Evolutionary conservation across 2,329 filamentous ascomycete species (phyloP).

Genomic region (Botrytis pseudocinerea): DNA sequence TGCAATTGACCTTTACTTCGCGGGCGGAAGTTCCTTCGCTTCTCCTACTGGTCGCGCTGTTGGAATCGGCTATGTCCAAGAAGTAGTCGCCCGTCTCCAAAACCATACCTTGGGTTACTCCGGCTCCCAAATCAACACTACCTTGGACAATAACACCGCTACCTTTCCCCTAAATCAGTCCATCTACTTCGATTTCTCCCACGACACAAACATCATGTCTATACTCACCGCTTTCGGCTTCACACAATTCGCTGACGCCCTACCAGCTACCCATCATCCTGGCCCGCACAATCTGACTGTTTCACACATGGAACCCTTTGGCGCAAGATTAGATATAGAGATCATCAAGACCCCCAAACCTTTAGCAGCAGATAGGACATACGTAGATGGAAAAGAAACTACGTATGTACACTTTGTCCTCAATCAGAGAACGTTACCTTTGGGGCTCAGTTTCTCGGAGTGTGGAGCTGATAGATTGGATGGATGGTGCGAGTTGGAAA

Average conservation of each 20-base stretch:
- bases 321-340: slow-evolving; percentile 71
- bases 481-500: slow-evolving; percentile 74
- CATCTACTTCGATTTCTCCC: slow-evolving; percentile 76
- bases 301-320: slow-evolving; percentile 70
- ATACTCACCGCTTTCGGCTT: slow-evolving; percentile 73
- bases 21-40: slow-evolving; percentile 48
- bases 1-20: slow-evolving; percentile 65
- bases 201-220: slow-evolving; percentile 72
- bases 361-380: slow-evolving; percentile 54
- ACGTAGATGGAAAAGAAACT: slow-evolving; percentile 53
- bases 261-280: slow-evolving; percentile 57
- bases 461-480: slow-evolving; percentile 65
- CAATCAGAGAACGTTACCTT: slow-evolving; percentile 71
- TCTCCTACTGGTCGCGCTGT: slow-evolving; percentile 56
- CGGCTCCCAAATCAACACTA: slow-evolving; percentile 65
- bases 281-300: slow-evolving; percentile 64
- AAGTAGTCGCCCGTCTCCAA: slow-evolving; percentile 68
- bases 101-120: slow-evolving; percentile 64
- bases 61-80: slow-evolving; percentile 73
- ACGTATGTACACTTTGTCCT: slow-evolving; percentile 73
- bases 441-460: slow-evolving; percentile 64
- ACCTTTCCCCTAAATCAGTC: slow-evolving; percentile 75
- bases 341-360: slow-evolving; percentile 68
- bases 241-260: slow-evolving; percentile 62
- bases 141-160: slow-evolving; percentile 63